Evolutionary conservation across 306 rosid genomes (phyloP).

Genomic region (Quercus agrifolia): DNA sequence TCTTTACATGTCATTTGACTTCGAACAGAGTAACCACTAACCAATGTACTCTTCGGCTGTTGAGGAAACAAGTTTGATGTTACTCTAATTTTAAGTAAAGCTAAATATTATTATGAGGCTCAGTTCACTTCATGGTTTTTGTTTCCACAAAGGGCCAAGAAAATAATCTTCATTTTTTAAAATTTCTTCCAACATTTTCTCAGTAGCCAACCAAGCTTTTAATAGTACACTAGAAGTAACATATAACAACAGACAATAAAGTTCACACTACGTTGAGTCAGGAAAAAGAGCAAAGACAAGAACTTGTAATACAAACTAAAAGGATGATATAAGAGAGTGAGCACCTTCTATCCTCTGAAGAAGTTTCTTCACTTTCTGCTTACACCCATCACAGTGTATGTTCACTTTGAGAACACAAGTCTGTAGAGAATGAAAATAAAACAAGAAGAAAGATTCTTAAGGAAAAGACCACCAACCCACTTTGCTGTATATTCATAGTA

Average conservation of each 20-base stretch:
- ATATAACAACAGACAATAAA: slow-evolving; percentile 1
- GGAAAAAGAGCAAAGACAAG: slow-evolving; percentile 19
- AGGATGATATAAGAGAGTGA: slow-evolving; percentile 14
- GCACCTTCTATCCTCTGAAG: slow-evolving; percentile 97
- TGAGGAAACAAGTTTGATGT: background rate
- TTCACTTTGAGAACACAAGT: slow-evolving; percentile 88
- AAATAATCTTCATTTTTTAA: background rate
- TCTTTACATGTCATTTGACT: no score
- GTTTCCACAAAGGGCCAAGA: background rate
- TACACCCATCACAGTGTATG: slow-evolving; percentile 98
- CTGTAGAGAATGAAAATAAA: slow-evolving; percentile 42
- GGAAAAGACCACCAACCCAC: slow-evolving; percentile 37
- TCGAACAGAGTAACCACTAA: background rate
- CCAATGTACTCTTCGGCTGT: no score
- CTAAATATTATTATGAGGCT: background rate
- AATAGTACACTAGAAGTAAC: background rate
- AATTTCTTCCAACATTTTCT: background rate
- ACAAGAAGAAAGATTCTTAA: slow-evolving; percentile 37
- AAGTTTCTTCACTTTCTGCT: slow-evolving; percentile 94
- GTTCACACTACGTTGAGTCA: background rate
- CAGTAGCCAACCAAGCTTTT: background rate
- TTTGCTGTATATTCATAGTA: slow-evolving; percentile 17
- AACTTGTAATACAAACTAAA: slow-evolving; percentile 1
- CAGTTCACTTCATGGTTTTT: background rate
- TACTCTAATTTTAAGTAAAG: background rate